Conservation (phyloP, 257 asterid species). For the Coffea eugenioides region DNA sequence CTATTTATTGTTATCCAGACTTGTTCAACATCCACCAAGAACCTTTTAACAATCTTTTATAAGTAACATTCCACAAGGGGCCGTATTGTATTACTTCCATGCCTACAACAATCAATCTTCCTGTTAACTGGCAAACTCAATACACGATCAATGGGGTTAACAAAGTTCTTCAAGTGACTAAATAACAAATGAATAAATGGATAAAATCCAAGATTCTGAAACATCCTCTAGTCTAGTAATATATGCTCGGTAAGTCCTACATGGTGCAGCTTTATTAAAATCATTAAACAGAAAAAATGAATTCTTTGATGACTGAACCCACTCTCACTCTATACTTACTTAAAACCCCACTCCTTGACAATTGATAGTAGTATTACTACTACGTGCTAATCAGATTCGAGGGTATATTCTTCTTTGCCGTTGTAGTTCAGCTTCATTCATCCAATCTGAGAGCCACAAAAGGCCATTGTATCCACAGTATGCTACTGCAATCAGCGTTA, state of each 20-base stretch:
- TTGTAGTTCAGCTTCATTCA: constrained; percentile 64
- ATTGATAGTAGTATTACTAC: not conserved
- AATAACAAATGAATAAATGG: not conserved
- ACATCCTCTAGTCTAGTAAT: not conserved
- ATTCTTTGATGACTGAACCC: not conserved
- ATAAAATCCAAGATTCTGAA: not conserved
- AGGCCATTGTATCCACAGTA: constrained; percentile 63
- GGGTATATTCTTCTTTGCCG: constrained; percentile 45
- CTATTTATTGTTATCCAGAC: not conserved
- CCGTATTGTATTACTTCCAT: not conserved
- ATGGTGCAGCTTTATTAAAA: not conserved
- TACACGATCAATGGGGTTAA: not conserved
- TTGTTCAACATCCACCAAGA: not conserved
- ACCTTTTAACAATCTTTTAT: not conserved
- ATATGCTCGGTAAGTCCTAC: not conserved
- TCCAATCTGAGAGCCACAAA: constrained; percentile 74
- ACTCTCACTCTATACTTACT: not conserved
- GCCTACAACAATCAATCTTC: not conserved
- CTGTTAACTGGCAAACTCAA: not conserved
- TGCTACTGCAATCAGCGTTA: constrained; percentile 34
- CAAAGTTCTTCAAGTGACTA: not conserved
- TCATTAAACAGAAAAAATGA: not conserved
- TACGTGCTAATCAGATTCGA: constrained; percentile 19
- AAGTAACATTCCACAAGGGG: too few relatives aligned
- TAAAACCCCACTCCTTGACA: not conserved